These are phyloP conservation scores for Fusarium kyushuense DNA, from an alignment of 2,329 filamentous ascomycete genomes.

Conservation along the genomic window DNA sequence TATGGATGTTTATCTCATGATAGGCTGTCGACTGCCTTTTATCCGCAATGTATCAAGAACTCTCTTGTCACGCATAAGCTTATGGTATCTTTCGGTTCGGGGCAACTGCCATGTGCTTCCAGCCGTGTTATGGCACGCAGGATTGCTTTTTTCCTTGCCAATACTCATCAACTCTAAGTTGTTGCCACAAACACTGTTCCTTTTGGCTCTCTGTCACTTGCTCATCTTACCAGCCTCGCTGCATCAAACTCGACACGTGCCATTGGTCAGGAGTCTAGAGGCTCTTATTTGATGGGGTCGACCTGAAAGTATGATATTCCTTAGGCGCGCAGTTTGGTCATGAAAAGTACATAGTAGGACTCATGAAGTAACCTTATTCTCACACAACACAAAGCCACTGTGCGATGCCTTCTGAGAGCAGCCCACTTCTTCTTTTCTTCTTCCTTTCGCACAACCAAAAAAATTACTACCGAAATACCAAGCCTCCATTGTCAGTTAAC, in stretches of 20 bases:
- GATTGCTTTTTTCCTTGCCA: neutral
- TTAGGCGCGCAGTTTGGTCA: too few species aligned
- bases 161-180: conserved; percentile 14
- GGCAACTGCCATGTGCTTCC: conserved; percentile 16
- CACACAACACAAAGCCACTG: too few species aligned
- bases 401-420: too few species aligned
- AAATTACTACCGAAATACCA: too few species aligned
- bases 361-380: too few species aligned
- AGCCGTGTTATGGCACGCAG: conserved; percentile 26
- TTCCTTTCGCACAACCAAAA: too few species aligned
- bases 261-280: conserved; percentile 22
- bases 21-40: neutral
- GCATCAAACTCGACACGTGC: conserved; percentile 14
- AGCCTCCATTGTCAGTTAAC: too few species aligned
- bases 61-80: conserved; percentile 13
- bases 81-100: conserved; percentile 34
- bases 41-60: neutral
- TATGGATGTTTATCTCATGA: conserved; percentile 10
- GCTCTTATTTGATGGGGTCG: too few species aligned
- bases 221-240: conserved; percentile 16
- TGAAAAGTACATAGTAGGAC: too few species aligned
- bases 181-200: conserved; percentile 24
- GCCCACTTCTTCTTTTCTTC: too few species aligned
- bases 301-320: too few species aligned
- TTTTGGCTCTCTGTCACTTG: conserved; percentile 6